Conservation (phyloP, 2,329 filamentous ascomycete species). For the Fusarium denticulatum region DNA sequence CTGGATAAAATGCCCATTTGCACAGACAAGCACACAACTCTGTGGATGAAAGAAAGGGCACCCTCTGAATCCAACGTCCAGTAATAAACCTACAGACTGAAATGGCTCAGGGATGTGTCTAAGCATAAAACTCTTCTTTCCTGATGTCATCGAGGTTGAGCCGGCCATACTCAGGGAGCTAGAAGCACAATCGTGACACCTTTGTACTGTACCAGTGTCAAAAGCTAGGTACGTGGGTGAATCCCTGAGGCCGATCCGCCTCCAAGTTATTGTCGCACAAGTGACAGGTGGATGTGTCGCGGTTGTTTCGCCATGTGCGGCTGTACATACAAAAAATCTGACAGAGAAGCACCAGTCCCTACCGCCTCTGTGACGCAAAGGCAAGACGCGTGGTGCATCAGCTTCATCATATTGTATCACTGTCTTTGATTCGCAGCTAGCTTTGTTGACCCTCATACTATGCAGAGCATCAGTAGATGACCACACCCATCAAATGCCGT, state of each 20-base stretch:
- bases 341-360: not conserved
- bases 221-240: not conserved
- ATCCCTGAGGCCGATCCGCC: conserved; percentile 33
- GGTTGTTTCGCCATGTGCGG: conserved; percentile 14
- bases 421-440: conserved; percentile 10
- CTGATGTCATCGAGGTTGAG: not conserved
- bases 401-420: not conserved
- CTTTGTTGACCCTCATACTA: conserved; percentile 1
- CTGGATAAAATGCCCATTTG: not conserved
- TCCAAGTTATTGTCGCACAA: conserved; percentile 17
- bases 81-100: not conserved
- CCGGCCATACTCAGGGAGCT: not conserved
- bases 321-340: conserved; percentile 7
- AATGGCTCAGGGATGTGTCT: not conserved
- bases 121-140: not conserved
- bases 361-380: conserved; percentile 13
- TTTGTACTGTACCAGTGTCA: not conserved
- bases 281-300: conserved; percentile 18
- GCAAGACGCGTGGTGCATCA: conserved; percentile 5
- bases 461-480: not conserved
- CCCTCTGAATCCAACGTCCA: not conserved
- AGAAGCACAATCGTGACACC: not conserved
- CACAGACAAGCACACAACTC: not conserved
- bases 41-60: not conserved
- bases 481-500: not conserved